Base-by-base conservation (phyloP, 805 yeast species). In the Myxozyma neotropica region DNA sequence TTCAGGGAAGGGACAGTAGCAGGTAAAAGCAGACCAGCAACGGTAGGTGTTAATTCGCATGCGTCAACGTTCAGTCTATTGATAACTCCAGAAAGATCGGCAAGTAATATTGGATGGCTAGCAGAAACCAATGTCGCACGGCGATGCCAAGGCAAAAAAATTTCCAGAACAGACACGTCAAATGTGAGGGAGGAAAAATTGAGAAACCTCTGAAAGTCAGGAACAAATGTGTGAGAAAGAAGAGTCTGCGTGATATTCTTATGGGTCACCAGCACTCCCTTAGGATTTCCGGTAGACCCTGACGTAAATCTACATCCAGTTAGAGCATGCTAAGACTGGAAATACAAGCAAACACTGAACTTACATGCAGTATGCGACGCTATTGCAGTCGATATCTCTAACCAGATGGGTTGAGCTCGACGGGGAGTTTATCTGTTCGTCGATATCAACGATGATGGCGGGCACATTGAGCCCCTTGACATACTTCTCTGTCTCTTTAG, bases 271-370 rank as follows among this genome's bases (percentile, higher is more conserved):
- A 74, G 78, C 46, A 80, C 80, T 58, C 83, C 83, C 72, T 80
- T 80, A 42, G 83, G 83, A 61, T 73, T 78, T 50, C 83, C 83
- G 13, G 83, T 80, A 21, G 83, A 79, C 13, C 83, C 83, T 2
- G 83, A 80, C 21, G 83, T 80, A 68, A 78, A 80, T 50, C 59
- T 59, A 15, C 5, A n/a, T 1, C 17, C 10, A 38, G 17, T n/a
- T 38, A 19, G 21, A 19, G 6, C 21, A 10, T 7, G 5, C 17
- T 15, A 6, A 17, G 7, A 15, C 13, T 38, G 17, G 7, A 24
- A 39, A 53, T 17, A 13, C 13, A 31, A 29, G 27, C 27, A 27
- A 24, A n/a, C 8, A 26, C 15, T 15, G 27, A 17, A 35, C 63
- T 27, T 56, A 59, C 64, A 61, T 61, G 64, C 64, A 61, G 44